phyloP scores from a whole-genome alignment of 2,329 filamentous ascomycete species.

The Exophiala xenobiotica region DNA sequence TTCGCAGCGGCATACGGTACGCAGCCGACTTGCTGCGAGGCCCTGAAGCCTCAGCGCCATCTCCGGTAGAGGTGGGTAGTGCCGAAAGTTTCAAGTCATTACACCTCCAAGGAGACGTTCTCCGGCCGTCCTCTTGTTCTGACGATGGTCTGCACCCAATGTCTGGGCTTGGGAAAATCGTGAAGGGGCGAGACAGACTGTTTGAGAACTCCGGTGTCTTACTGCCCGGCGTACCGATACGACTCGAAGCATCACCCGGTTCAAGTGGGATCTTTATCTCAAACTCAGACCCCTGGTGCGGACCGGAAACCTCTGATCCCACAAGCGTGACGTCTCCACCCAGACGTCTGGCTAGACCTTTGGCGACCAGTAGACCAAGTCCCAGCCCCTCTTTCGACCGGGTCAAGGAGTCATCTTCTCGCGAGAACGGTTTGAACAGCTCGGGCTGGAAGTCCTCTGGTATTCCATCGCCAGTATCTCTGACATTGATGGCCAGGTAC shows the following conservation, averaged over 20 bases:
- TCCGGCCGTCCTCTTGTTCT: neutral
- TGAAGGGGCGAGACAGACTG: constrained; percentile 5
- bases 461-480: constrained; percentile 68
- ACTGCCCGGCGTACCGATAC: constrained; percentile 50
- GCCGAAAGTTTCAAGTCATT: neutral
- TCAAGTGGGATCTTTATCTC: constrained; percentile 64
- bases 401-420: constrained; percentile 67
- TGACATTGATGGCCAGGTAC: constrained; percentile 61
- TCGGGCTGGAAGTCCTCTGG: constrained; percentile 64
- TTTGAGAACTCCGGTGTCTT: constrained; percentile 36
- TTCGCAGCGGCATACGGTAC: constrained; percentile 1
- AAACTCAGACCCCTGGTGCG: constrained; percentile 65
- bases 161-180: constrained; percentile 4
- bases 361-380: constrained; percentile 69
- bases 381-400: constrained; percentile 67
- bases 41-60: neutral
- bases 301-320: constrained; percentile 61
- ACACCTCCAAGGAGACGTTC: neutral
- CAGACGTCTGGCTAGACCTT: constrained; percentile 66
- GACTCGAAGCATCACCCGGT: constrained; percentile 49
- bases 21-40: neutral
- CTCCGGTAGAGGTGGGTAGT: neutral
- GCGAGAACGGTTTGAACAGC: constrained; percentile 68
- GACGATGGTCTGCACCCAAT: constrained; percentile 36
- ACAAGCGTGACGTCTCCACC: constrained; percentile 67